Conservation (phyloP, 169 alveolate genomes). For the Plasmodium gaboni region DNA sequence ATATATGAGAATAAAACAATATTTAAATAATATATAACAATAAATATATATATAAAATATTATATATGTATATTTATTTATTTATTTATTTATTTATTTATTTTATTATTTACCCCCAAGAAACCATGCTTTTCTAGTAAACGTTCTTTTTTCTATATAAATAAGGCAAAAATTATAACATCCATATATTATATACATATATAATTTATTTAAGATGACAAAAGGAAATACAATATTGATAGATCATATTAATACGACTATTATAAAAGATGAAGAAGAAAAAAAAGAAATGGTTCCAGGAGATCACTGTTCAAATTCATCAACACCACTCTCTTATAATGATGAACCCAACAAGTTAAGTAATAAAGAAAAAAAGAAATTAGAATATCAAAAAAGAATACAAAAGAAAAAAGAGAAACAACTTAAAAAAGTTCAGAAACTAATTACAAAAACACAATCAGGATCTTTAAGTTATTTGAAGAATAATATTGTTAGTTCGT, state of each 20-base stretch:
- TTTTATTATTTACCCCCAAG: too few species aligned
- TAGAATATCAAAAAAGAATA: conserved; percentile 65
- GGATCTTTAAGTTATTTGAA: conserved; percentile 30
- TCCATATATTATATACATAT: neutral
- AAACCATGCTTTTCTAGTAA: too few species aligned
- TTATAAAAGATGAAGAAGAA: neutral
- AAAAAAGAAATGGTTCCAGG: neutral
- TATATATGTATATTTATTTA: too few species aligned
- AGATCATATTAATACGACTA: too few species aligned
- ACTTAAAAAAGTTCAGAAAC: conserved; percentile 50
- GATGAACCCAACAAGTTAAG: conserved; percentile 27
- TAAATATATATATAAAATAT: too few species aligned
- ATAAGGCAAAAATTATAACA: too few species aligned
- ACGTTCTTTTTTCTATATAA: too few species aligned
- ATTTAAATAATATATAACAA: too few species aligned
- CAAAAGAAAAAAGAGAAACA: conserved; percentile 66
- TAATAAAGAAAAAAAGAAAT: conserved; percentile 42
- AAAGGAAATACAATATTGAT: conserved; percentile 2
- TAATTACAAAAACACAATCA: conserved; percentile 45
- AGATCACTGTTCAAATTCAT: neutral
- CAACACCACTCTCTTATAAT: neutral
- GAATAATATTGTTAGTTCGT: conserved; percentile 2
- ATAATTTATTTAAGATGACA: neutral
- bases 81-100: too few species aligned
- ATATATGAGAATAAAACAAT: too few species aligned